phyloP scores from a whole-genome alignment of 139 green algal species.

The Chlorella sp. region DNA sequence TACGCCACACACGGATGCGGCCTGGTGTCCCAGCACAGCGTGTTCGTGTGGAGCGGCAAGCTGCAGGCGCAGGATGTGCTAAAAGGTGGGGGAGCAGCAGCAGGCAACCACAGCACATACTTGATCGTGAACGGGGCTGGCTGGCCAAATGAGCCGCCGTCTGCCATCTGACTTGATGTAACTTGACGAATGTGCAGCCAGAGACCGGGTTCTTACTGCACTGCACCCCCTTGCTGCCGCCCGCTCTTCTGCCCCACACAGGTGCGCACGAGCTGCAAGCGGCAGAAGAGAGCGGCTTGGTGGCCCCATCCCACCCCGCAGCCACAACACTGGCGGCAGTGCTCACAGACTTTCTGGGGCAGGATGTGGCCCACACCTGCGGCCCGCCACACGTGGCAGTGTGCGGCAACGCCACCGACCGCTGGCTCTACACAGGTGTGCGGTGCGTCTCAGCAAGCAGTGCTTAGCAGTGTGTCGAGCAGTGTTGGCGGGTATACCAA shows the following conservation, averaged over 20 bases:
- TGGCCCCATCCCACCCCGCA: background rate
- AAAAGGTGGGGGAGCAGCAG: constrained; percentile 4
- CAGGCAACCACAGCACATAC: too few relatives aligned
- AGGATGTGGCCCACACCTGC: background rate
- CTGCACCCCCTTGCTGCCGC: background rate
- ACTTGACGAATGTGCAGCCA: too few relatives aligned
- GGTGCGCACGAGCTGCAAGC: background rate
- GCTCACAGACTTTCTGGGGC: background rate
- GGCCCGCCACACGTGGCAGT: constrained; percentile 14
- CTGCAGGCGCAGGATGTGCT: constrained; percentile 47
- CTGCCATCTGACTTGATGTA: too few relatives aligned
- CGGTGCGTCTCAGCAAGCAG: background rate
- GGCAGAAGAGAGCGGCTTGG: constrained; percentile 5
- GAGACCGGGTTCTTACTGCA: too few relatives aligned
- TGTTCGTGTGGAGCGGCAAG: constrained; percentile 35
- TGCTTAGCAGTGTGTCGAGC: too few relatives aligned
- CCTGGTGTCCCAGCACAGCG: constrained; percentile 29
- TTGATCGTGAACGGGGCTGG: too few relatives aligned
- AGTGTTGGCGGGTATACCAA: too few relatives aligned
- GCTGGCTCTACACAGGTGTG: constrained; percentile 26
- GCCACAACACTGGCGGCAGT: background rate
- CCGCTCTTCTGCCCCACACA: too few relatives aligned
- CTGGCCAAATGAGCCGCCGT: too few relatives aligned
- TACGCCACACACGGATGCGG: constrained; percentile 19
- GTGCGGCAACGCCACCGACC: background rate